A percentile compares a stretch with the other conserved stretches of the same genome.
Evolutionary conservation across 805 yeast genomes (phyloP).

Genomic region (Myxozyma mucilagina): DNA sequence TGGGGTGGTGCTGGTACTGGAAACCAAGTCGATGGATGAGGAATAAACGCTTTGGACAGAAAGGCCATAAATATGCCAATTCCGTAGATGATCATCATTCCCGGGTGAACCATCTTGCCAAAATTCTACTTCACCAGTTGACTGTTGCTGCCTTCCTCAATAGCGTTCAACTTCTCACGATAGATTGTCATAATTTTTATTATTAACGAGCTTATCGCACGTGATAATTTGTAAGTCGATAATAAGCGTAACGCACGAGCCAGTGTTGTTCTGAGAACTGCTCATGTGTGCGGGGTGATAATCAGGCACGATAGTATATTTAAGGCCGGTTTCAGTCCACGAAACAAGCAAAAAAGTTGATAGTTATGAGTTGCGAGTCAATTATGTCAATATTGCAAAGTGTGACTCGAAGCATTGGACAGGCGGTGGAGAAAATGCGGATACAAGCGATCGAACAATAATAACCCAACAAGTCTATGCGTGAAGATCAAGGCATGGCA

Average conservation of each 20-base stretch:
- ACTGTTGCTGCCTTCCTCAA: background rate
- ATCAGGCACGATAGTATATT: too few relatives aligned
- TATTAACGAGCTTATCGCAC: background rate
- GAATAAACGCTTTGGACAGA: slow-evolving; percentile 1
- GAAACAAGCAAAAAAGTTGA: too few relatives aligned
- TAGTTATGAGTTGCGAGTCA: too few relatives aligned
- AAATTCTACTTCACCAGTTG: background rate
- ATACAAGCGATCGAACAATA: too few relatives aligned
- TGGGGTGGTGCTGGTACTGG: background rate
- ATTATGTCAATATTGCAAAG: too few relatives aligned
- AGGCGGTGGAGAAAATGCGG: too few relatives aligned
- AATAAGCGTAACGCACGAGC: background rate
- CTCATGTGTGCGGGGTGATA: background rate
- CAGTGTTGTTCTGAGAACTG: background rate
- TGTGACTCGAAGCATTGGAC: too few relatives aligned
- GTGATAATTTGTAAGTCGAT: background rate
- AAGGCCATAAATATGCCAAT: slow-evolving; percentile 7
- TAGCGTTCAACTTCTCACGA: background rate
- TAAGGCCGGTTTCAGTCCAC: too few relatives aligned
- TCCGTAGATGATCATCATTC: slow-evolving; percentile 1
- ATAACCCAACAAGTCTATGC: too few relatives aligned
- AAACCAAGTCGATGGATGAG: slow-evolving; percentile 8
- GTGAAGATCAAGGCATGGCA: too few relatives aligned
- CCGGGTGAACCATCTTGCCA: background rate
- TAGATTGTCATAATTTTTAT: too few relatives aligned